Evolutionary conservation across 169 alveolate species (phyloP).

Genomic region (Plasmodium cynomolgi): DNA sequence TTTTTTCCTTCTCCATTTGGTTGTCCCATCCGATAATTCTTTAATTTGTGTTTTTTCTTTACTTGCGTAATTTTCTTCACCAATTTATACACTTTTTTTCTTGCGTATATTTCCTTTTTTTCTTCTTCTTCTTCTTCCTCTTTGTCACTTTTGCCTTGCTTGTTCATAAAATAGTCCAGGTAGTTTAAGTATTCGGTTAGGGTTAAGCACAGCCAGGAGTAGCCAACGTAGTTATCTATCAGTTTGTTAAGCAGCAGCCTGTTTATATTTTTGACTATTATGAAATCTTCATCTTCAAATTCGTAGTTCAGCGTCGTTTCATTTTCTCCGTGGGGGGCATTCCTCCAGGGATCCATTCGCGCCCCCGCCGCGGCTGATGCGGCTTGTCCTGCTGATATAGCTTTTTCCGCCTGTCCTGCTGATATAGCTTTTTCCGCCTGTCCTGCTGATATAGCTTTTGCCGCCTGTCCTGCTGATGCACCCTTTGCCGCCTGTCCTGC

Average conservation of each 20-base stretch:
- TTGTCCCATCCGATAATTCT: not conserved
- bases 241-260: conserved; percentile 79
- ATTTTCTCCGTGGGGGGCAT: not conserved
- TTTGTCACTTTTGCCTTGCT: not conserved
- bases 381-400: no score
- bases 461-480: no score
- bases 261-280: conserved; percentile 79
- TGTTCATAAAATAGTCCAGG: conserved; percentile 3
- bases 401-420: no score
- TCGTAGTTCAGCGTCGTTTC: conserved; percentile 28
- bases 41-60: not conserved
- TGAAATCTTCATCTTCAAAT: conserved; percentile 70
- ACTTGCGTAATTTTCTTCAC: conserved; percentile 9
- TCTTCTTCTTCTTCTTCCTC: not conserved
- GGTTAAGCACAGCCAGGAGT: conserved; percentile 84
- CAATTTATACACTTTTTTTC: conserved; percentile 14
- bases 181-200: conserved; percentile 41
- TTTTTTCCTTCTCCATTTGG: not conserved
- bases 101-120: conserved; percentile 1
- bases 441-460: not conserved
- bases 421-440: no score
- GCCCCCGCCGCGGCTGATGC: not conserved
- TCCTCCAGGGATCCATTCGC: not conserved
- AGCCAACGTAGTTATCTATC: conserved; percentile 86
- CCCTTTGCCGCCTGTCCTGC: not conserved